phyloP scores from a whole-genome alignment of 2,329 filamentous ascomycete genomes.

The Emergomyces orientalis region DNA sequence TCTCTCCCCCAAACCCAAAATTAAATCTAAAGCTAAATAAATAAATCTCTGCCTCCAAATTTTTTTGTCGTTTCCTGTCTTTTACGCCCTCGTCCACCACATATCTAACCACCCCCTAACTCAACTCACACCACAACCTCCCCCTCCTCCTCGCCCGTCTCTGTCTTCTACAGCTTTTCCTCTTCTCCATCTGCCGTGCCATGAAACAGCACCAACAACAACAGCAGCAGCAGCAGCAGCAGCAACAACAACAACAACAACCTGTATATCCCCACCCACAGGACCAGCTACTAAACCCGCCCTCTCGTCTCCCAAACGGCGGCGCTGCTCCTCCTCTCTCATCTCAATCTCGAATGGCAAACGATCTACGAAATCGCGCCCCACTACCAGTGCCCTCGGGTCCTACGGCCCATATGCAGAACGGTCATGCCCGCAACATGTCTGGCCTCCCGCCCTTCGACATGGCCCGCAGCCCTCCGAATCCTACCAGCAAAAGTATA shows the following conservation, averaged over 20 bases:
- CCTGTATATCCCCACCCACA: slow-evolving; percentile 2
- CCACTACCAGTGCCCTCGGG: slow-evolving; percentile 33
- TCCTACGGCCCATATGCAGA: slow-evolving; percentile 19
- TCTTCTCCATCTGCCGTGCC: slow-evolving; percentile 1
- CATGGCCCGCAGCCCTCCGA: slow-evolving; percentile 40
- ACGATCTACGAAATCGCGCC: slow-evolving; percentile 35
- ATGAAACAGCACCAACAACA: slow-evolving; percentile 10
- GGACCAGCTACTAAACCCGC: not conserved
- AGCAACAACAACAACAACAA: slow-evolving; percentile 4
- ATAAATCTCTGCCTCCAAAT: slow-evolving; percentile 1
- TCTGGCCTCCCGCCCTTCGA: slow-evolving; percentile 32
- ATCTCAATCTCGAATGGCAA: slow-evolving; percentile 23
- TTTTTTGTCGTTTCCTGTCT: not conserved
- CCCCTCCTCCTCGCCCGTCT: not conserved
- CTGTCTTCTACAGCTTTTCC: slow-evolving; percentile 1
- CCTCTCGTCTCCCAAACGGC: slow-evolving; percentile 8
- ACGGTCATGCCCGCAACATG: slow-evolving; percentile 35
- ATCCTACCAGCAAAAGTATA: slow-evolving; percentile 35
- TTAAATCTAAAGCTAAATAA: not conserved
- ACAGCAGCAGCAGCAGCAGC: slow-evolving; percentile 7
- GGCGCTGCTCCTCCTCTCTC: slow-evolving; percentile 12
- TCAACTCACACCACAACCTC: not conserved
- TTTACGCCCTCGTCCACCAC: slow-evolving; percentile 4
- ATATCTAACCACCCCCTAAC: not conserved
- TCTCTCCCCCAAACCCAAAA: not conserved